Conservation (phyloP, 1,284 basidiomycete species). For the Coniophora puteana region DNA sequence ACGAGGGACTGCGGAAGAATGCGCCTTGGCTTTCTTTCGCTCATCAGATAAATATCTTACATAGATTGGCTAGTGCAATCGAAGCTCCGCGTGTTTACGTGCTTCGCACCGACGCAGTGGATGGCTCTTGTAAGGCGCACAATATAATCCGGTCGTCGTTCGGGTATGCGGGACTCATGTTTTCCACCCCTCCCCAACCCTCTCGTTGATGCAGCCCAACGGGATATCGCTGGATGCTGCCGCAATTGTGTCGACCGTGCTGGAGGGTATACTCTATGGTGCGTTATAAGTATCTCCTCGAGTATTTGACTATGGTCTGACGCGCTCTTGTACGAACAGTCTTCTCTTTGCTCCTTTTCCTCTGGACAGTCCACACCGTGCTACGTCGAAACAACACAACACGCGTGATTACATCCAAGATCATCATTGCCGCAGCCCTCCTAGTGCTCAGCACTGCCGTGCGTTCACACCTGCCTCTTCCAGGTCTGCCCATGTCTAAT, state of each 20-base stretch:
- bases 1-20: too few relatives aligned
- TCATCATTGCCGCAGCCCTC: conserved; percentile 15
- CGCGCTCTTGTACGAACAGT: conserved; percentile 2
- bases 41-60: too few relatives aligned
- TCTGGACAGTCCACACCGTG: conserved; percentile 20
- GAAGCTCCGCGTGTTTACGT: too few relatives aligned
- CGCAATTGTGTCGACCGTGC: conserved; percentile 17
- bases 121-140: too few relatives aligned
- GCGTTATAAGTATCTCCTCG: not conserved
- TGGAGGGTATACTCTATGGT: conserved; percentile 22
- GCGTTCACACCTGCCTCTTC: conserved; percentile 1
- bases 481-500: not conserved
- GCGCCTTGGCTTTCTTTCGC: too few relatives aligned
- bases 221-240: conserved; percentile 12
- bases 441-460: conserved; percentile 15
- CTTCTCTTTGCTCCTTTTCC: conserved; percentile 21
- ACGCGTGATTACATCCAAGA: conserved; percentile 17
- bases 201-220: too few relatives aligned
- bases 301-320: not conserved
- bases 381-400: conserved; percentile 8
- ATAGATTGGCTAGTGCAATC: too few relatives aligned
- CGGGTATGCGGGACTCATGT: too few relatives aligned
- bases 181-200: too few relatives aligned
- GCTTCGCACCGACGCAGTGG: too few relatives aligned
- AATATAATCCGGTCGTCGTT: too few relatives aligned